Conservation (phyloP, 331 rosid genomes). For the Dryas integrifolia region DNA sequence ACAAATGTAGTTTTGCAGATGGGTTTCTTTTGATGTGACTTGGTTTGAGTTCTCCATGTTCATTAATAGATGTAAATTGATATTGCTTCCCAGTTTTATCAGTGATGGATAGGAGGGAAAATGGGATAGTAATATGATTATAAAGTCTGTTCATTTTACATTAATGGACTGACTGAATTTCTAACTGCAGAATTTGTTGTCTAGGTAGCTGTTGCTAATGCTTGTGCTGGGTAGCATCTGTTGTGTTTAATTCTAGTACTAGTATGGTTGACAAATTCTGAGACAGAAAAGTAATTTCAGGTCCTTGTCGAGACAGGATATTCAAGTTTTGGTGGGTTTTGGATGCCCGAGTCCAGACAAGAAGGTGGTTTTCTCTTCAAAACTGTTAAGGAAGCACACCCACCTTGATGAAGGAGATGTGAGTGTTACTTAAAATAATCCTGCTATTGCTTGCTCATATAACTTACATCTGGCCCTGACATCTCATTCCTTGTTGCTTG, state of each 20-base stretch:
- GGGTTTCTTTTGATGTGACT: too few species aligned
- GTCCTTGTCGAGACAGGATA: conserved; percentile 83
- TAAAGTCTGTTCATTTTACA: neutral
- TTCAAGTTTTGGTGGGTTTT: conserved; percentile 84
- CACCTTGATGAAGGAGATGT: conserved; percentile 99
- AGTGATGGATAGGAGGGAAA: neutral
- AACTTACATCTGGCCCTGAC: neutral
- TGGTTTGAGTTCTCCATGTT: too few species aligned
- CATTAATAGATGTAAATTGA: neutral
- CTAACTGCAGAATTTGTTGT: neutral
- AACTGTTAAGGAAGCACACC: conserved; percentile 75
- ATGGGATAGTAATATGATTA: neutral
- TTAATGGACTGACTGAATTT: neutral
- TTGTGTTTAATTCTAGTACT: neutral
- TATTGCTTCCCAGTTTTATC: neutral
- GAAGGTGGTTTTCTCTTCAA: conserved; percentile 89
- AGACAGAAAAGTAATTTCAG: conserved; percentile 55
- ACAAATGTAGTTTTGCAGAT: too few species aligned
- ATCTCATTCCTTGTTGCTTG: neutral
- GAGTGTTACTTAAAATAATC: conserved; percentile 35
- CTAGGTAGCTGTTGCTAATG: conserved; percentile 11
- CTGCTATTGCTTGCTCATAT: neutral
- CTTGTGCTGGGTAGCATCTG: conserved; percentile 8
- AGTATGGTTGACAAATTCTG: conserved; percentile 28
- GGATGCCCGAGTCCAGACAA: conserved; percentile 92